These are phyloP conservation scores for Sphaerulina vaccinii DNA, from an alignment of 2,329 filamentous ascomycete species.

Conservation along the genomic window DNA sequence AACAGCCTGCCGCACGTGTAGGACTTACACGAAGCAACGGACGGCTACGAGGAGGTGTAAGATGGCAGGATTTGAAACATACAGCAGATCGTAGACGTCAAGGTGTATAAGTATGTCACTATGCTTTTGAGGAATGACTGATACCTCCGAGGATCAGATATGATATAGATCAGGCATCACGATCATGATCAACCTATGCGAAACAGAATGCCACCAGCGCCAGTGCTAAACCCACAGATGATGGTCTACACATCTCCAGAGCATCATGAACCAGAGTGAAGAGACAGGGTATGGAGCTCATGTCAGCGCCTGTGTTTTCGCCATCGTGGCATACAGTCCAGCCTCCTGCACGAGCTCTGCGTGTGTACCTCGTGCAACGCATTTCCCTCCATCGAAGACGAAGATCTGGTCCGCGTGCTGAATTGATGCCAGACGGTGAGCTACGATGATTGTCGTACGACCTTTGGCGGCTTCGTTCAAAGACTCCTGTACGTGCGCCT, in stretches of 20 bases:
- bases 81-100: neutral
- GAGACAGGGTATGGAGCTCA: conserved; percentile 22
- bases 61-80: neutral
- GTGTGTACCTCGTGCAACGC: conserved; percentile 63
- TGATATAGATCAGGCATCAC: neutral
- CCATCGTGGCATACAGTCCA: conserved; percentile 44
- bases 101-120: neutral
- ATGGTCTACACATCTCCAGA: neutral
- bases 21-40: too few species aligned
- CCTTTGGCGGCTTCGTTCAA: conserved; percentile 43
- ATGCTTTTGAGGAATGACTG: neutral
- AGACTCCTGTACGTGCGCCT: conserved; percentile 44
- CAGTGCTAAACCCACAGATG: conserved; percentile 9
- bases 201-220: conserved; percentile 2
- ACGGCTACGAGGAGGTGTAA: neutral
- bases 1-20: neutral
- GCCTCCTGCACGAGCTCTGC: conserved; percentile 54
- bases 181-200: neutral
- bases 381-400: conserved; percentile 66
- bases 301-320: conserved; percentile 37
- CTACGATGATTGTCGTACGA: conserved; percentile 69
- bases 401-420: conserved; percentile 79
- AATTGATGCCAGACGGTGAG: conserved; percentile 73
- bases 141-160: neutral
- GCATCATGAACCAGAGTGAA: neutral